Evolutionary conservation across 306 rosid species (phyloP).

Genomic region (Acacia crassicarpa): DNA sequence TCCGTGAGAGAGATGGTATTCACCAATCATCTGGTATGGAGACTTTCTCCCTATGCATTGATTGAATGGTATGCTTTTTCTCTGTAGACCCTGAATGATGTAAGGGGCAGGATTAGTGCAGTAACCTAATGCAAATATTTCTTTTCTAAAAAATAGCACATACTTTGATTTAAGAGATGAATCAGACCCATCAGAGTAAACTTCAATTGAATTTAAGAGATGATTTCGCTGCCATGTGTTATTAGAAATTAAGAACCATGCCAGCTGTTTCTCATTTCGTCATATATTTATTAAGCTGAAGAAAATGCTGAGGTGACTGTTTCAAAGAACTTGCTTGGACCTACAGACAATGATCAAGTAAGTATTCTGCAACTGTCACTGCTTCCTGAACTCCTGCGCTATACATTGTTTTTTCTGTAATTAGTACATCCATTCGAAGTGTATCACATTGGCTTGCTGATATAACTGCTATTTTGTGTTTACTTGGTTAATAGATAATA

Average conservation of each 20-base stretch:
- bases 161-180: conserved; percentile 8
- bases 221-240: conserved; percentile 16
- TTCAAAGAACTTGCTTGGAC: conserved; percentile 28
- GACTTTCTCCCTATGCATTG: conserved; percentile 12
- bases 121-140: background rate
- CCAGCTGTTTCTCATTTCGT: conserved; percentile 29
- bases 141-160: background rate
- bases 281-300: conserved; percentile 23
- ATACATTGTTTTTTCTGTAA: conserved; percentile 9
- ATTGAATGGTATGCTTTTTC: conserved; percentile 9
- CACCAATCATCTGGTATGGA: conserved; percentile 41
- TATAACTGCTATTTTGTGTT: conserved; percentile 22
- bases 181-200: conserved; percentile 18
- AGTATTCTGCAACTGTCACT: conserved; percentile 24
- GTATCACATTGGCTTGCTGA: conserved; percentile 11
- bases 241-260: conserved; percentile 13
- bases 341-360: conserved; percentile 50
- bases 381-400: background rate
- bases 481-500: conserved; percentile 3
- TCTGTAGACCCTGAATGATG: background rate
- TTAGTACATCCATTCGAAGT: conserved; percentile 20
- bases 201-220: background rate
- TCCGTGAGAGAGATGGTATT: conserved; percentile 37
- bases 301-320: conserved; percentile 37
- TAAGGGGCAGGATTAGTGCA: background rate